Evolutionary conservation across 352 stramenopile genomes (phyloP).

Genomic region (Phytophthora melonis): DNA sequence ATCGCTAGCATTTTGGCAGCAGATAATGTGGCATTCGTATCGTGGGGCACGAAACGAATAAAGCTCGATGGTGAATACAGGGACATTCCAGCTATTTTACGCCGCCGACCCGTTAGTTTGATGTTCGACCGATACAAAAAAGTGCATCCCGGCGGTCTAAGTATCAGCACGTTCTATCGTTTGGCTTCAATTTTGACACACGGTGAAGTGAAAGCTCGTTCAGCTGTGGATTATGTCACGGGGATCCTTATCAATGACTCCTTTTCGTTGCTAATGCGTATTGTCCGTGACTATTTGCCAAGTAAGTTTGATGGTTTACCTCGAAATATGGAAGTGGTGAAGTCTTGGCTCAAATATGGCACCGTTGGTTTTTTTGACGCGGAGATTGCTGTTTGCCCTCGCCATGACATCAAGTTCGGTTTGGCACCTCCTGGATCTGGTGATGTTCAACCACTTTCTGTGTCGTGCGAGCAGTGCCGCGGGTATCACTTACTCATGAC

Average conservation of each 20-base stretch:
- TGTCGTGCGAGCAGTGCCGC: background rate
- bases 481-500: background rate
- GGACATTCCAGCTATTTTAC: slow-evolving; percentile 6
- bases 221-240: slow-evolving; percentile 14
- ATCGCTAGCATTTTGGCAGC: slow-evolving; percentile 6
- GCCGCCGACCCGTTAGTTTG: slow-evolving; percentile 4
- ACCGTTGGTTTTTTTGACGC: background rate
- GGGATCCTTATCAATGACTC: slow-evolving; percentile 14
- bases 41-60: slow-evolving; percentile 12
- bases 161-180: background rate
- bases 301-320: background rate
- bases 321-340: background rate
- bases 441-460: background rate
- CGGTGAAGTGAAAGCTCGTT: slow-evolving; percentile 7
- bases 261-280: background rate
- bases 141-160: background rate
- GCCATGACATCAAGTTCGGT: background rate
- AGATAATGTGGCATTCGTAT: slow-evolving; percentile 10
- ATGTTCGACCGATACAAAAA: slow-evolving; percentile 13
- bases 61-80: background rate
- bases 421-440: background rate
- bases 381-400: background rate
- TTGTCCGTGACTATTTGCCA: slow-evolving; percentile 10
- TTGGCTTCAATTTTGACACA: slow-evolving; percentile 12
- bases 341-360: slow-evolving; percentile 8